These are phyloP conservation scores for Orychophragmus violaceus DNA, from an alignment of 345 rosid species.

Conservation along the genomic window DNA sequence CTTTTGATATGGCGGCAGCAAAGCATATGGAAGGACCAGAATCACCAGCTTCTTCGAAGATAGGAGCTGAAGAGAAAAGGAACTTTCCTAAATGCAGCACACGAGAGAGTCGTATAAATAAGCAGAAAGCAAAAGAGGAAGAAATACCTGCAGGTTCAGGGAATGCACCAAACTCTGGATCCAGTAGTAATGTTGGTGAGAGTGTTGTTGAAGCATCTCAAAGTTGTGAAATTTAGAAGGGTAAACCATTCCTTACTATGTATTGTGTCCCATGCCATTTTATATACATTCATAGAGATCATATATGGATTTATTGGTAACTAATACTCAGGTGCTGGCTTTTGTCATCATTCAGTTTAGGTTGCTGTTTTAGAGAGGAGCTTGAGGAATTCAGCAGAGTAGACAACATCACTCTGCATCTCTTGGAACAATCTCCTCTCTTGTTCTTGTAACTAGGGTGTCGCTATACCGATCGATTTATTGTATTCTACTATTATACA, in stretches of 20 bases:
- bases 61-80: slow-evolving; percentile 22
- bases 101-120: slow-evolving; percentile 25
- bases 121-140: slow-evolving; percentile 32
- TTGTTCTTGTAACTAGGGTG: slow-evolving; percentile 27
- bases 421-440: slow-evolving; percentile 13
- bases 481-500: too few relatives aligned
- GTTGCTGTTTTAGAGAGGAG: slow-evolving; percentile 15
- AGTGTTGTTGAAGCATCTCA: slow-evolving; percentile 29
- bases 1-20: slow-evolving; percentile 37
- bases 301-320: slow-evolving; percentile 28
- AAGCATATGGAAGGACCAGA: slow-evolving; percentile 51
- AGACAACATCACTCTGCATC: slow-evolving; percentile 3
- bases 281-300: not conserved
- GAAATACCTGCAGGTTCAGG: slow-evolving; percentile 30
- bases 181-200: slow-evolving; percentile 33
- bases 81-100: slow-evolving; percentile 10
- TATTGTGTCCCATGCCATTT: slow-evolving; percentile 16
- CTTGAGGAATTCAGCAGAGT: slow-evolving; percentile 15
- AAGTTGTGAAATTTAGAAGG: slow-evolving; percentile 23
- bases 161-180: slow-evolving; percentile 37
- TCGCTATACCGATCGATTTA: too few relatives aligned
- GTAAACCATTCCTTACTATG: slow-evolving; percentile 34
- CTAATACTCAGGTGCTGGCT: slow-evolving; percentile 20
- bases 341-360: slow-evolving; percentile 32
- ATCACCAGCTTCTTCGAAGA: slow-evolving; percentile 49